A percentile compares a stretch with the other conserved stretches of the same genome.
Conservation (phyloP, 495 filamentous ascomycete species). For the Lasiosphaeriaceae sp. region DNA sequence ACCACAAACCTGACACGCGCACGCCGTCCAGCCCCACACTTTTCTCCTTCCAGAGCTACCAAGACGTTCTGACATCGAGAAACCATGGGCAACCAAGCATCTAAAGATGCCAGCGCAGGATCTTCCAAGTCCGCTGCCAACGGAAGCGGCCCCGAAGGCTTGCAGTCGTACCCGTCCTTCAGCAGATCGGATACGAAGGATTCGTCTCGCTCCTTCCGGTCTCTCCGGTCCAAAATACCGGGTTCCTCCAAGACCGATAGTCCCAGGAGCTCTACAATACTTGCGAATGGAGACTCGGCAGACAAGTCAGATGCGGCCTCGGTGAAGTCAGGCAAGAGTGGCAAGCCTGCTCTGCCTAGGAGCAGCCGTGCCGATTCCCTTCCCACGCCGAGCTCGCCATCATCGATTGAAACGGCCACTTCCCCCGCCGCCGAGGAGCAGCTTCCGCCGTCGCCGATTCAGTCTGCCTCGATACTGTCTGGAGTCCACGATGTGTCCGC, state of each 20-base stretch:
- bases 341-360: constrained; percentile 44
- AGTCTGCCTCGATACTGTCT: constrained; percentile 63
- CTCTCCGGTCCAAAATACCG: constrained; percentile 57
- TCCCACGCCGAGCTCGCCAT: constrained; percentile 41
- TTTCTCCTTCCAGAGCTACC: constrained; percentile 27
- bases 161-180: constrained; percentile 86
- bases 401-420: constrained; percentile 30
- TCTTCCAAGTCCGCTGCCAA: constrained; percentile 33
- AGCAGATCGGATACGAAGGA: constrained; percentile 93
- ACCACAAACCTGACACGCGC: constrained; percentile 38
- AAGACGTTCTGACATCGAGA: constrained; percentile 28
- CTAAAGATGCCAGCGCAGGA: constrained; percentile 60
- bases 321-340: constrained; percentile 61
- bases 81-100: constrained; percentile 88
- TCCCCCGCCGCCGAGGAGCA: constrained; percentile 52
- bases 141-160: constrained; percentile 33
- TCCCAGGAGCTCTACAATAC: constrained; percentile 67
- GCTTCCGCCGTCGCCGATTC: constrained; percentile 85
- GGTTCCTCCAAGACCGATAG: constrained; percentile 66
- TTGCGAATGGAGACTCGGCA: constrained; percentile 54
- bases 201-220: constrained; percentile 85
- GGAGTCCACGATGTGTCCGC: constrained; percentile 76
- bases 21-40: constrained; percentile 34
- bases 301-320: constrained; percentile 76
- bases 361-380: constrained; percentile 33